Base-by-base conservation (phyloP, 305 asterid species). In the Ajuga reptans region DNA sequence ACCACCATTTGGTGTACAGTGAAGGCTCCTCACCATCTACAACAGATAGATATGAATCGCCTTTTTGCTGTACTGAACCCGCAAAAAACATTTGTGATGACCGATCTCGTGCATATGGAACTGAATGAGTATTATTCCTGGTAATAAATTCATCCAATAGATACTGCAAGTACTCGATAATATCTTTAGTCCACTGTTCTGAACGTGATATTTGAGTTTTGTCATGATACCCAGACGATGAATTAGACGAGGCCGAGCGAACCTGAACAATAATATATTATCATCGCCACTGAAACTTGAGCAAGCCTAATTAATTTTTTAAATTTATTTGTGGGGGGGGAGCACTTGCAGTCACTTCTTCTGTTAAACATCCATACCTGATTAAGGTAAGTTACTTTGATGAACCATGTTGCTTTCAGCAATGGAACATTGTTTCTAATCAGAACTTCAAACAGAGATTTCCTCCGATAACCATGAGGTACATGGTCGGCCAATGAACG, bases 101-200 rank as follows among this genome's bases (percentile, higher is more conserved):
- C 66, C 89, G 89, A 64, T 89, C 97, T 69, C 89, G 89, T 33
- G 79, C 62, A 67, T 82, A 83, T 66, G 80, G 59, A 69, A 79
- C 77, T 62, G 96, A 84, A 70, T 85, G 89, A 70, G 84, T 75
- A 77, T 72, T 82, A 75, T 86, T 91, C 84, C 86, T 85, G 58
- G 86, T 42, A 49, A 84, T 78, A 82, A 88, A 88, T 77, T 94
- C 99, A 79, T 88, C 98, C 89, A 94, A 79, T 47, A 94, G 85
- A 77, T 69, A 57, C 84, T 91, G 99, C 85, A 94, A 85, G 81
- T 91, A 94, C 75, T 91, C 98, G 74, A 91, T 78, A 72, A 89
- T 75, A 80, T 94, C 99, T 86, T 87, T 91, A 64, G 99, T 94
- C 98, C 99, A 94, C 80, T 84, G 98, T 79, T 94, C 96, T 43